These are phyloP conservation scores for Crucihimalaya himalaica DNA, from an alignment of 345 rosid species.

Conservation along the genomic window DNA sequence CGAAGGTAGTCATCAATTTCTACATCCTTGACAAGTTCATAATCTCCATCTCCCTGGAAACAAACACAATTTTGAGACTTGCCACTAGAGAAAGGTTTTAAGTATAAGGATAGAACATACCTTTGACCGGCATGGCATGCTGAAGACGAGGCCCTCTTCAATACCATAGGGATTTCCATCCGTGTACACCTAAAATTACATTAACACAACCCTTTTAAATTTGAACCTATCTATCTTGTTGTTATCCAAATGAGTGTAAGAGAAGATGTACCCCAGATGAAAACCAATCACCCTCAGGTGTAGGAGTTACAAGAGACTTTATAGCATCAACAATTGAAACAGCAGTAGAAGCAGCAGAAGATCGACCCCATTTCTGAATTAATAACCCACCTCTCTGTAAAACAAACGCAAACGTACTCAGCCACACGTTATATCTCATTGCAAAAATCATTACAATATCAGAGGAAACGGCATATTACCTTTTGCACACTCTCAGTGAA, in stretches of 20 bases:
- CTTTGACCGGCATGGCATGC: constrained; percentile 98
- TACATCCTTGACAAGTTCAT: constrained; percentile 86
- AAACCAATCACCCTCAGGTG: constrained; percentile 97
- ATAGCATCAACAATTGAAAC: constrained; percentile 92
- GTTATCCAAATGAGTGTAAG: not conserved
- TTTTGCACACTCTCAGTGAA: constrained; percentile 93
- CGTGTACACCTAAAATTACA: constrained; percentile 67
- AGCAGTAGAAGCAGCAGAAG: constrained; percentile 98
- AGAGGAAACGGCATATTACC: constrained; percentile 43
- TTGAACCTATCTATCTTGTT: constrained; percentile 18
- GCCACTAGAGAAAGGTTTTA: not conserved
- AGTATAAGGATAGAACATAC: constrained; percentile 45
- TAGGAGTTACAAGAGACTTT: constrained; percentile 84
- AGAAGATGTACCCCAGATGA: constrained; percentile 78
- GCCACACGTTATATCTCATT: not conserved
- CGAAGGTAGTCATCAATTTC: constrained; percentile 82
- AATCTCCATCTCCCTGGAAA: constrained; percentile 91
- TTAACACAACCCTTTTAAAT: constrained; percentile 8
- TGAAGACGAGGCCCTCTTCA: constrained; percentile 82
- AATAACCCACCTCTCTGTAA: constrained; percentile 90
- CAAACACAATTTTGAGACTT: not conserved
- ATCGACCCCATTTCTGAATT: constrained; percentile 98
- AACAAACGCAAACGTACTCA: constrained; percentile 28
- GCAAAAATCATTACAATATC: not conserved
- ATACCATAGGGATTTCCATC: constrained; percentile 90